These are phyloP conservation scores for Cyclotella baltica DNA, from an alignment of 108 stramenopile species.

Conservation along the genomic window DNA sequence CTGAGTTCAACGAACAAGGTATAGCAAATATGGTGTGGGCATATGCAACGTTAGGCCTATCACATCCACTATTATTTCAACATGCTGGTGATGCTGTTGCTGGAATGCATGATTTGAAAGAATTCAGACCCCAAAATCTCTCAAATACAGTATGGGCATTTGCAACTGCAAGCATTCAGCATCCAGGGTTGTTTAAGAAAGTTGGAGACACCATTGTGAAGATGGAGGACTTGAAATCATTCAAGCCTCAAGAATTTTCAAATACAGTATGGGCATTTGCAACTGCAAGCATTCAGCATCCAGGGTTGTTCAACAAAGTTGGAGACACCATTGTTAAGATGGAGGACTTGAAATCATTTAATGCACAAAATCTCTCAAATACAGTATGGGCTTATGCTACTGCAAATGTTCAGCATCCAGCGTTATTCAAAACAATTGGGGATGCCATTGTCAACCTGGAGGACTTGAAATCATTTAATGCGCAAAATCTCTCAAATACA, in stretches of 20 bases:
- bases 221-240: not conserved
- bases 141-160: constrained; percentile 23
- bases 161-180: constrained; percentile 3
- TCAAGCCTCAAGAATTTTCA: constrained; percentile 16
- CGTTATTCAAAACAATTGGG: constrained; percentile 5
- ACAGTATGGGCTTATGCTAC: constrained; percentile 2
- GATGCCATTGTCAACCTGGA: not conserved
- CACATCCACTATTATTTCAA: not conserved
- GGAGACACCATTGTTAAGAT: not conserved
- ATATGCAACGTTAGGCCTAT: not conserved
- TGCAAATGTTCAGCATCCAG: not conserved
- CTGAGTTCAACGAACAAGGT: constrained; percentile 1
- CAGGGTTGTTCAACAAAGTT: constrained; percentile 9
- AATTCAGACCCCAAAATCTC: not conserved
- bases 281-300: constrained; percentile 1
- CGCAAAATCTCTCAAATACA: constrained; percentile 1
- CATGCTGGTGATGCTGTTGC: not conserved
- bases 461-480: not conserved
- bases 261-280: constrained; percentile 31
- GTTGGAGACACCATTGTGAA: not conserved
- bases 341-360: constrained; percentile 11
- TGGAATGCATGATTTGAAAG: not conserved
- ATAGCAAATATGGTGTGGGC: not conserved
- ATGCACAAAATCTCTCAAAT: constrained; percentile 7
- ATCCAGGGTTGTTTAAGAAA: constrained; percentile 9